phyloP scores from a whole-genome alignment of 306 rosid genomes.

The Lathyrus tuberosus region DNA sequence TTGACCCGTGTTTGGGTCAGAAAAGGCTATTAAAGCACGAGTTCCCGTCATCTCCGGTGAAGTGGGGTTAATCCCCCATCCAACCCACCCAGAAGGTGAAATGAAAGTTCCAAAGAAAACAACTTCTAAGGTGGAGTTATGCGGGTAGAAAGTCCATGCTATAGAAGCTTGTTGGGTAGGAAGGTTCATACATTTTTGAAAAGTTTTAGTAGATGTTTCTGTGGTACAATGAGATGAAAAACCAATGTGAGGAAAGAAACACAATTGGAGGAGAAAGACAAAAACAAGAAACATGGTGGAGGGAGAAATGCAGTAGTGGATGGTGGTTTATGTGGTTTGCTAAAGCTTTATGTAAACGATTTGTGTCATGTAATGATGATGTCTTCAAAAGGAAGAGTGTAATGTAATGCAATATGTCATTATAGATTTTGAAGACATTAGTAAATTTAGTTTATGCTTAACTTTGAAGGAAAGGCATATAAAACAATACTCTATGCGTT shows the following conservation, averaged over 20 bases:
- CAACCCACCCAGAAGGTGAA: constrained; percentile 98
- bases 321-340: constrained; percentile 6
- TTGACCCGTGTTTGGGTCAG: constrained; percentile 81
- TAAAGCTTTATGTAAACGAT: constrained; percentile 13
- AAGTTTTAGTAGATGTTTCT: constrained; percentile 58
- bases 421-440: constrained; percentile 35
- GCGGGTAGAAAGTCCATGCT: constrained; percentile 91
- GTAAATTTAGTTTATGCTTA: constrained; percentile 49
- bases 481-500: constrained; percentile 38
- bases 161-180: constrained; percentile 93
- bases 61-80: constrained; percentile 84
- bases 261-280: constrained; percentile 36
- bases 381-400: constrained; percentile 20
- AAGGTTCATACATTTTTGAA: constrained; percentile 78
- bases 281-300: constrained; percentile 34
- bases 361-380: constrained; percentile 50
- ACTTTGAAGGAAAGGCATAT: constrained; percentile 75
- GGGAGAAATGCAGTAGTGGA: constrained; percentile 25
- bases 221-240: constrained; percentile 75
- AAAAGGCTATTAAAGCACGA: constrained; percentile 78
- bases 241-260: constrained; percentile 44
- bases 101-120: constrained; percentile 88
- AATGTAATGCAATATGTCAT: constrained; percentile 38
- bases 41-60: constrained; percentile 84
- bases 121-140: constrained; percentile 72